Conservation (phyloP, 2,329 filamentous ascomycete genomes). For the Xylariales sp. region DNA sequence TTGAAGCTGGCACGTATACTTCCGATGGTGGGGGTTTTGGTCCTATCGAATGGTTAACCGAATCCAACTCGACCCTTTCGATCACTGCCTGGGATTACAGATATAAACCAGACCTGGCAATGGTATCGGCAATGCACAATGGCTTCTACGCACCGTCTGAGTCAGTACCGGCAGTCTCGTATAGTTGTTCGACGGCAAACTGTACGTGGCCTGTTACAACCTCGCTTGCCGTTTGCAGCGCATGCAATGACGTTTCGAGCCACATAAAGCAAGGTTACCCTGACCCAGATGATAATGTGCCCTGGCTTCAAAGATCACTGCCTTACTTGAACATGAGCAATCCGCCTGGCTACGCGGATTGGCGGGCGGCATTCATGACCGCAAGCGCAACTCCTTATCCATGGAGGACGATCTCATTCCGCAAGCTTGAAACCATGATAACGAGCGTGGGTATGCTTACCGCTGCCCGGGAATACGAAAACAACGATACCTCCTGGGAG, state of each 20-base stretch:
- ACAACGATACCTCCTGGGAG: constrained; percentile 27
- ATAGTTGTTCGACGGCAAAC: constrained; percentile 42
- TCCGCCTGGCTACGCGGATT: no score
- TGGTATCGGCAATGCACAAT: constrained; percentile 1
- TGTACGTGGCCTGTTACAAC: constrained; percentile 43
- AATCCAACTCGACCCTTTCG: no score
- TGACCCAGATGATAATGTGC: no score
- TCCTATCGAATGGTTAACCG: neutral
- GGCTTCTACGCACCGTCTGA: neutral
- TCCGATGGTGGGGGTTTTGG: neutral
- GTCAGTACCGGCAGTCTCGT: constrained; percentile 18
- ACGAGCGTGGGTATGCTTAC: constrained; percentile 1
- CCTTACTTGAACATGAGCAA: constrained; percentile 5
- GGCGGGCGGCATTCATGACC: no score
- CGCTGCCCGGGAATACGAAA: neutral
- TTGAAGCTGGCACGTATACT: constrained; percentile 8
- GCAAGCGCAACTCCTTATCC: no score
- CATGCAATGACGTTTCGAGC: constrained; percentile 39
- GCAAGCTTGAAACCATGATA: constrained; percentile 17
- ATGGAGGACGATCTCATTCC: constrained; percentile 12
- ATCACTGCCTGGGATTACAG: neutral
- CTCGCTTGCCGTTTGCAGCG: constrained; percentile 40
- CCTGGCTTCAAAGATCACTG: neutral
- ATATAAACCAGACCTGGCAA: neutral
- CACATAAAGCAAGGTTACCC: constrained; percentile 8